Base-by-base conservation (phyloP, 768 basidiomycete species). In the Dioszegia aurantiaca region DNA sequence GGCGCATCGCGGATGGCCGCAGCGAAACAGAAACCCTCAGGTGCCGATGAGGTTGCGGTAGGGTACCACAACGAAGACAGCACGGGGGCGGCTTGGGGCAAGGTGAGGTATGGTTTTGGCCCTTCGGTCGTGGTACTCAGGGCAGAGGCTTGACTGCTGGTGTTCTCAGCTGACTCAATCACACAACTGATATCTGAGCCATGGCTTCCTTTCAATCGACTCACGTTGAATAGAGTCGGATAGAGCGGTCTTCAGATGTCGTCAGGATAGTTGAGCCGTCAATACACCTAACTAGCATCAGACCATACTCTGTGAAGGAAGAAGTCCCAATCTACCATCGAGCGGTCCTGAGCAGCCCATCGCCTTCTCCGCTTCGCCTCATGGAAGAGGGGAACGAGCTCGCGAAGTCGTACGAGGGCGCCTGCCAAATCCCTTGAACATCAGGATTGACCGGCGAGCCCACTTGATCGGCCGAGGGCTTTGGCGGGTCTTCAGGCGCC, bases 41-140 rank as follows among this genome's bases (percentile, higher is more conserved):
- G 83, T 42, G 85, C 80, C 6, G 70, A 65, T 1, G 75, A 64
- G 0, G 83, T 82, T 0, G 92, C 92, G 0, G 82, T 80, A 0
- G 94, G 92, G 69, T 87, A 94, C 92, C 93, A 97, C 17, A 81
- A 59, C 62, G 84, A 87, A 55, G 91, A 88, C 33, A 91, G 81
- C 33, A 93, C 82, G 0, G 90, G 83, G 0, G 86, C 81, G 0
- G 88, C 26, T 31, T 43, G 43, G 14, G 40, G 41, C 28, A 55
- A n/a, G 27, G 21, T 41, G 16, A 53, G 41, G 41, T 33, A 45
- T 19, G 54, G 40, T n/a, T 12, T 23, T 2, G 33, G 30, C 4
- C 16, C 26, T 4, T 27, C 1, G 33, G 42, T 2, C 28, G 41
- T 5, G 40, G 33, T n/a, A 8, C 40, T 42, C 40, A n/a, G 40